Evolutionary conservation across 2,329 filamentous ascomycete genomes (phyloP).

Genomic region (Botrytis galanthina): DNA sequence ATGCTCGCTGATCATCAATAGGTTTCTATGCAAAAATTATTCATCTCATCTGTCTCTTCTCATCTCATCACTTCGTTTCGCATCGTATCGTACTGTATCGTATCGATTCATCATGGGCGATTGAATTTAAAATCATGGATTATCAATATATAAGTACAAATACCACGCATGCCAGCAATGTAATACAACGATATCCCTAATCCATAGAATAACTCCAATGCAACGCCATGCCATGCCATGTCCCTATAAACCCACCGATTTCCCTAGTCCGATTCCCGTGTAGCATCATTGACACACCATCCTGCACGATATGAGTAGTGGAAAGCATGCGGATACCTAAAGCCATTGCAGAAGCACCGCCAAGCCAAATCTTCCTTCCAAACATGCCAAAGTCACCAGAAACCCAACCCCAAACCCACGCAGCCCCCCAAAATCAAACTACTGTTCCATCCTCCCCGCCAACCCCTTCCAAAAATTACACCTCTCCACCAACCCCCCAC

Average conservation of each 20-base stretch:
- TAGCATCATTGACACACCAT: no score
- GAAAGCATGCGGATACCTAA: neutral
- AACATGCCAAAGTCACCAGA: neutral
- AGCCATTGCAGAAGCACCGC: neutral
- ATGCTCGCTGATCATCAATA: neutral
- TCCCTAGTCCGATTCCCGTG: neutral
- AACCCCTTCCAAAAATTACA: neutral
- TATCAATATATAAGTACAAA: neutral
- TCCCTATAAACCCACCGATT: neutral
- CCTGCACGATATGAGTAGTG: neutral
- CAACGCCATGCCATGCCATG: neutral
- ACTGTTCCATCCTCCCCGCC: constrained; percentile 9
- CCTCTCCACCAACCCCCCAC: neutral
- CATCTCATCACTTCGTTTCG: neutral
- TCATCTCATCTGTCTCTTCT: neutral
- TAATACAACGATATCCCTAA: neutral
- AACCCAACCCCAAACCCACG: neutral
- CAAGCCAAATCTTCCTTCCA: neutral
- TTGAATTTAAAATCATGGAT: neutral
- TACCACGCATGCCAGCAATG: neutral
- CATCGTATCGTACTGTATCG: neutral
- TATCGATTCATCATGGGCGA: neutral
- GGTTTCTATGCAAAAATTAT: neutral
- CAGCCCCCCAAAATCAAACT: neutral
- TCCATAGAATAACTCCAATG: neutral